phyloP scores from a whole-genome alignment of 805 yeast species.

The Nakazawaea anatomiae region DNA sequence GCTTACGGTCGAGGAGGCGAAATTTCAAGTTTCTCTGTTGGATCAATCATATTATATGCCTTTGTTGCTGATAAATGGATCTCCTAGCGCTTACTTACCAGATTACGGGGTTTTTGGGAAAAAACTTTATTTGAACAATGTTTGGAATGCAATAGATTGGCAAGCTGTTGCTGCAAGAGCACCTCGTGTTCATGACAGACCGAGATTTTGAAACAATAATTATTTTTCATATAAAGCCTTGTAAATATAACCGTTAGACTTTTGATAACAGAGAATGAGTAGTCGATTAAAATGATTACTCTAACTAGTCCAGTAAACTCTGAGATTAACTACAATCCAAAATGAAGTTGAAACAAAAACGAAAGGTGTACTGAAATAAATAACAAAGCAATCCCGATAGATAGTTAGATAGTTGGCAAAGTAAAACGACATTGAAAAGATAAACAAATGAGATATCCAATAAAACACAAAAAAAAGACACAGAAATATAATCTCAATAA shows the following conservation, averaged over 20 bases:
- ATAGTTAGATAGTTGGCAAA: background rate
- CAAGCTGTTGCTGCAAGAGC: constrained; percentile 52
- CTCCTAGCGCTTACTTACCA: constrained; percentile 61
- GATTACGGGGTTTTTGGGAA: constrained; percentile 82
- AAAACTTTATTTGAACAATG: constrained; percentile 62
- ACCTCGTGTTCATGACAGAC: constrained; percentile 9
- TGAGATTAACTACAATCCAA: no score
- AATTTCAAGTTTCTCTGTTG: constrained; percentile 31
- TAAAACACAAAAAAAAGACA: background rate
- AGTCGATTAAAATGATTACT: no score
- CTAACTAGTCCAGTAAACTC: no score
- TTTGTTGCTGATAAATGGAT: constrained; percentile 63
- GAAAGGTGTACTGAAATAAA: background rate
- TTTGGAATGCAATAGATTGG: constrained; percentile 85
- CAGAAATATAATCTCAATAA: background rate
- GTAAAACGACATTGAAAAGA: no score
- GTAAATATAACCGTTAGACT: no score
- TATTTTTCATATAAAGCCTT: no score
- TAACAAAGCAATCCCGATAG: background rate
- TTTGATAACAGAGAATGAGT: no score
- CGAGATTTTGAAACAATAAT: constrained; percentile 3
- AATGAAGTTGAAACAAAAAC: no score
- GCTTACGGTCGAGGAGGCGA: constrained; percentile 34
- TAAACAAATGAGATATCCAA: no score
- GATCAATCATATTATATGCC: constrained; percentile 42